phyloP scores from a whole-genome alignment of 106 monocot genomes.

The Allium cepa region DNA sequence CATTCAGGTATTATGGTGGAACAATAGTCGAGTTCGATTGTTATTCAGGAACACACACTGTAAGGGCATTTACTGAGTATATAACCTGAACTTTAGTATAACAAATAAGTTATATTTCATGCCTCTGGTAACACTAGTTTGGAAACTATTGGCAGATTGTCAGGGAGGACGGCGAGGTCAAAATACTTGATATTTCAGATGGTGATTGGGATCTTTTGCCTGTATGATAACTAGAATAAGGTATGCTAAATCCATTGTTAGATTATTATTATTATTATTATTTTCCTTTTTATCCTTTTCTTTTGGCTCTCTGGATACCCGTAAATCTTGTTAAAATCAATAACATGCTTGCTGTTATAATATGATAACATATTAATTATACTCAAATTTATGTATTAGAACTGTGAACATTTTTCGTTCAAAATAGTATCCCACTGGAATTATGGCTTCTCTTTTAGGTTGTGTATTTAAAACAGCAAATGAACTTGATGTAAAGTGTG shows the following conservation, averaged over 20 bases:
- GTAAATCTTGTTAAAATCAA: neutral
- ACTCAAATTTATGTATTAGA: too few relatives aligned
- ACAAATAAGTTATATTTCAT: too few relatives aligned
- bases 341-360: neutral
- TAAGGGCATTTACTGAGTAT: conserved; percentile 14
- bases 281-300: neutral
- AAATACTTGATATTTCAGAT: conserved; percentile 40
- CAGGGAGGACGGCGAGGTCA: conserved; percentile 39
- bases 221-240: neutral
- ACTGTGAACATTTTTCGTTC: neutral
- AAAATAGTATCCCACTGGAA: too few relatives aligned
- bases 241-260: neutral
- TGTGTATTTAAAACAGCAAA: too few relatives aligned
- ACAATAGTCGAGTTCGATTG: conserved; percentile 44
- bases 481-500: too few relatives aligned
- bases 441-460: too few relatives aligned
- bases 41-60: conserved; percentile 46
- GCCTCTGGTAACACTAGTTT: too few relatives aligned
- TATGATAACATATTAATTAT: neutral
- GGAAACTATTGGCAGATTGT: conserved; percentile 23
- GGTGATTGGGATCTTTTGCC: conserved; percentile 56
- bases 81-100: too few relatives aligned
- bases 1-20: conserved; percentile 53
- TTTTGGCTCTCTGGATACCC: neutral
- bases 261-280: neutral